Evolutionary conservation across 352 stramenopile species (phyloP).

Genomic region (Globisporangium camurandrum): DNA sequence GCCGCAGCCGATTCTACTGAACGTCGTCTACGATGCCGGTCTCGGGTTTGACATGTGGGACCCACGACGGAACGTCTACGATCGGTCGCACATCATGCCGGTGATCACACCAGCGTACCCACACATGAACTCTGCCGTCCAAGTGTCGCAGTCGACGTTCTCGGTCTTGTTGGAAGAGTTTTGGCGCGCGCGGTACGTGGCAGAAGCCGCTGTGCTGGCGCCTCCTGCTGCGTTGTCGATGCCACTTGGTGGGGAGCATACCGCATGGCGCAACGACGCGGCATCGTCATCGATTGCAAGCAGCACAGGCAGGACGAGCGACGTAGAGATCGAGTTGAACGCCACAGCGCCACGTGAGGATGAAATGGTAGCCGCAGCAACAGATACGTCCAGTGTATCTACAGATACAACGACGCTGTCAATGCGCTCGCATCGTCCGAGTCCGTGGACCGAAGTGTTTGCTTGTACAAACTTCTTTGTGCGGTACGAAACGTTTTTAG

Average conservation of each 20-base stretch:
- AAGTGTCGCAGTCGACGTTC: constrained; percentile 75
- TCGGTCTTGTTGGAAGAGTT: constrained; percentile 73
- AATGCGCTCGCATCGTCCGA: too few relatives aligned
- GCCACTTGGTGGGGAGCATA: too few relatives aligned
- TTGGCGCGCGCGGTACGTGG: too few relatives aligned
- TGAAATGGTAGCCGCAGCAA: too few relatives aligned
- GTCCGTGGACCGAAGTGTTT: too few relatives aligned
- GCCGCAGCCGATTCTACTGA: constrained; percentile 72
- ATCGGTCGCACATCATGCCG: constrained; percentile 78
- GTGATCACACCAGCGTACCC: constrained; percentile 85
- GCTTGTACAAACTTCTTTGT: constrained; percentile 68
- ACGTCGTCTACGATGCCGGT: constrained; percentile 41
- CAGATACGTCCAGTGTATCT: too few relatives aligned
- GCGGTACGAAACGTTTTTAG: constrained; percentile 79
- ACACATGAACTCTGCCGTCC: constrained; percentile 76
- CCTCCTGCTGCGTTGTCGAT: too few relatives aligned
- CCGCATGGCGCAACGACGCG: too few relatives aligned
- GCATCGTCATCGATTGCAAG: constrained; percentile 73
- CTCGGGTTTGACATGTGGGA: constrained; percentile 52
- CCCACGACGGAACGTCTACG: constrained; percentile 63
- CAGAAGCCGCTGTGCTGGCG: too few relatives aligned
- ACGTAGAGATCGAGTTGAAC: constrained; percentile 51
- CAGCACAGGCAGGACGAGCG: constrained; percentile 46
- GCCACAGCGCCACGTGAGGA: constrained; percentile 70
- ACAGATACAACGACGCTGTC: too few relatives aligned